Conservation (phyloP, 164 flowering plant genomes). For the Umbilicus rupestris region DNA sequence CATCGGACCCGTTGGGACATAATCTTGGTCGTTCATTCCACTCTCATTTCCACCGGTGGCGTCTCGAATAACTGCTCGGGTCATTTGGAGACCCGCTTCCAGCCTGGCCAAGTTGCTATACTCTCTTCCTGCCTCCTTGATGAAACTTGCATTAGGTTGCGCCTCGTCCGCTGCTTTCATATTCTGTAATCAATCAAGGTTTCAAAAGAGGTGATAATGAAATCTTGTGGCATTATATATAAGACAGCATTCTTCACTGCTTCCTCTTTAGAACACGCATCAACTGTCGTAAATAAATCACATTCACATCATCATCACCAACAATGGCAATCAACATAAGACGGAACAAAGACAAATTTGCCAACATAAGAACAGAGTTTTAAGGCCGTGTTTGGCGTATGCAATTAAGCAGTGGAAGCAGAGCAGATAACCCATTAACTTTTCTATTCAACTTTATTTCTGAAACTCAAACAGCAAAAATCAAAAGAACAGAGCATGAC, state of each 20-base stretch:
- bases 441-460: neutral
- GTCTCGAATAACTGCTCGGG: constrained; percentile 33
- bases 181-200: neutral
- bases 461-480: neutral
- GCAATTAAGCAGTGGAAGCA: neutral
- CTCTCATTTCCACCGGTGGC: constrained; percentile 15
- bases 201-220: no score
- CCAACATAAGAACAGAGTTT: neutral
- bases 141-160: neutral
- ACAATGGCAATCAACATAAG: neutral
- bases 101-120: constrained; percentile 21
- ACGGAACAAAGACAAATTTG: neutral
- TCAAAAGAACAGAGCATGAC: neutral
- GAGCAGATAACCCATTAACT: neutral
- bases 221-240: no score
- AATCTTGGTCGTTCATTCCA: constrained; percentile 26
- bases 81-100: constrained; percentile 33
- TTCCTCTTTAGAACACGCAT: no score
- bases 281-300: neutral
- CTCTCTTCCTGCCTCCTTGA: neutral
- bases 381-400: neutral
- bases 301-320: neutral
- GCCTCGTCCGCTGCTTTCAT: constrained; percentile 8
- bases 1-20: constrained; percentile 44
- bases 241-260: no score